phyloP scores from a whole-genome alignment of 352 stramenopile species.

The Blastocystis sp. region DNA sequence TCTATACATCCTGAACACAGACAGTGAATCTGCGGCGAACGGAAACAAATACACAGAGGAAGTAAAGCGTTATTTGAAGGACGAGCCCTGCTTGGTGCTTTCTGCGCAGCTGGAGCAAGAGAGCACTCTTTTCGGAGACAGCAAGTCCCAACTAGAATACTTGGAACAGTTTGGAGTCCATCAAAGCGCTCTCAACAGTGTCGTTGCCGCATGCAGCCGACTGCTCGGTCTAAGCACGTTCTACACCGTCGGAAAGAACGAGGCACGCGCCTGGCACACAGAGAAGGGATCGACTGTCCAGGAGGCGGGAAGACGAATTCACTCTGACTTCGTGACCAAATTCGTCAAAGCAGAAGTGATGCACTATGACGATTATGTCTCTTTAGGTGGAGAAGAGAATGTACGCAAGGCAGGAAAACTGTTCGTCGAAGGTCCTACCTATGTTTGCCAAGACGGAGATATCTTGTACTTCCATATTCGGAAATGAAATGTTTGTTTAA shows the following conservation, averaged over 20 bases:
- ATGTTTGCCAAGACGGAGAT: constrained; percentile 75
- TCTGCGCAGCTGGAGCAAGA: constrained; percentile 74
- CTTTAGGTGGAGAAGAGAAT: constrained; percentile 68
- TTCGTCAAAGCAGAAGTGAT: constrained; percentile 78
- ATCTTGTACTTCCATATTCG: constrained; percentile 78
- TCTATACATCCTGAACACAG: constrained; percentile 77
- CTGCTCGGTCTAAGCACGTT: constrained; percentile 76
- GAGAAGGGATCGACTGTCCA: constrained; percentile 72
- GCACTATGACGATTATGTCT: constrained; percentile 72
- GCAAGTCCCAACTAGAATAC: constrained; percentile 76
- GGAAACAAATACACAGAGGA: constrained; percentile 75
- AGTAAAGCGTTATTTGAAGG: constrained; percentile 66
- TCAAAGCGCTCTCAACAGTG: constrained; percentile 74
- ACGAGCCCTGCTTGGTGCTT: constrained; percentile 63
- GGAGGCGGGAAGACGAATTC: constrained; percentile 73
- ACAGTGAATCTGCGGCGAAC: constrained; percentile 71
- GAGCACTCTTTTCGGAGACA: constrained; percentile 74
- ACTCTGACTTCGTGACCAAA: constrained; percentile 78
- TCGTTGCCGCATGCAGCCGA: constrained; percentile 74
- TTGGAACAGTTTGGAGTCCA: constrained; percentile 71
- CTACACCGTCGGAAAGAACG: constrained; percentile 77
- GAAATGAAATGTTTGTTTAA: constrained; percentile 66
- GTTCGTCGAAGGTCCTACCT: constrained; percentile 75
- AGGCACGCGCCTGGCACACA: constrained; percentile 76
- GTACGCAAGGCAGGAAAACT: constrained; percentile 75